A percentile compares a stretch with the other conserved stretches of the same genome.
Evolutionary conservation across 768 basidiomycete genomes (phyloP).

Genomic region (Trametes cubensis): DNA sequence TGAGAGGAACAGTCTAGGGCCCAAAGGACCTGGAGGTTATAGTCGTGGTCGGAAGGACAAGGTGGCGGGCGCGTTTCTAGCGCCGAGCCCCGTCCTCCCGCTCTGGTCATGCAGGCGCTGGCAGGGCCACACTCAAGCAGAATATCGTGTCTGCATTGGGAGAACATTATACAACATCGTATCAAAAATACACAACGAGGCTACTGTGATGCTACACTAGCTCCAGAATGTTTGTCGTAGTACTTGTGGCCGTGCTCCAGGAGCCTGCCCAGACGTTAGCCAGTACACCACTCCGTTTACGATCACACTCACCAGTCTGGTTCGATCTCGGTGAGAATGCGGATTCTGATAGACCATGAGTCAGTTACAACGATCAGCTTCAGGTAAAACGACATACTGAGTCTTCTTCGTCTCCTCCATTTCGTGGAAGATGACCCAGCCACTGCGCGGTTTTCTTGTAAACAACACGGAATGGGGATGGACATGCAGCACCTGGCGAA

Average conservation of each 20-base stretch:
- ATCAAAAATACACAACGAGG: too few species aligned
- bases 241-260: constrained; percentile 55
- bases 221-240: constrained; percentile 36
- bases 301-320: constrained; percentile 74
- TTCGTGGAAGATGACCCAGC: constrained; percentile 95
- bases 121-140: too few species aligned
- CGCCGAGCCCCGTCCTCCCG: too few species aligned
- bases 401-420: constrained; percentile 96
- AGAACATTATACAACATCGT: too few species aligned
- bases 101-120: too few species aligned
- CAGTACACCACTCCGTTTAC: too few species aligned
- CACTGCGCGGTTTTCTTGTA: constrained; percentile 85
- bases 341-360: constrained; percentile 58
- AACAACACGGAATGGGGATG: constrained; percentile 96
- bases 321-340: constrained; percentile 91
- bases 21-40: too few species aligned
- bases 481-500: constrained; percentile 72
- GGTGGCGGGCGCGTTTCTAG: too few species aligned
- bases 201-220: constrained; percentile 19
- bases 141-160: too few species aligned
- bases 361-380: constrained; percentile 11
- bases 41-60: too few species aligned
- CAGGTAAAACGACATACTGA: constrained; percentile 58
- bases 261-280: constrained; percentile 37
- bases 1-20: background rate